A percentile compares a stretch with the other conserved stretches of the same genome.
Evolutionary conservation across 139 green algal genomes (phyloP).

Genomic region (Micromonas commoda): DNA sequence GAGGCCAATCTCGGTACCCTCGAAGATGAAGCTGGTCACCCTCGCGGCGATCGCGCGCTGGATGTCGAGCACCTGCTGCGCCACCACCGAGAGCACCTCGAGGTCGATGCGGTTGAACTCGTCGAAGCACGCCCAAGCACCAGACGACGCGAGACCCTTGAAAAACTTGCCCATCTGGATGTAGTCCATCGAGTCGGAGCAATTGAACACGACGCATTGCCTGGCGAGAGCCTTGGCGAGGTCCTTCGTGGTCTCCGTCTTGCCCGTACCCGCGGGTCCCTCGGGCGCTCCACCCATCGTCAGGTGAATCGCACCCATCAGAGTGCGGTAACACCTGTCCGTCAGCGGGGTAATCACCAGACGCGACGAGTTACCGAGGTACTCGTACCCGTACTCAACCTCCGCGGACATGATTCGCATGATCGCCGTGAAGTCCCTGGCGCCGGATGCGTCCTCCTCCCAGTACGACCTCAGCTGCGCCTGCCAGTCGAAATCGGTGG

Average conservation of each 20-base stretch:
- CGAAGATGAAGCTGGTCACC: constrained; percentile 56
- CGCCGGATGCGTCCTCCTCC: constrained; percentile 26
- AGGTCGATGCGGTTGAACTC: constrained; percentile 94
- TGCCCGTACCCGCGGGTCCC: constrained; percentile 36
- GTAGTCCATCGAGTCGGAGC: constrained; percentile 42
- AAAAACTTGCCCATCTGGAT: constrained; percentile 75
- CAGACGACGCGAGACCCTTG: constrained; percentile 83
- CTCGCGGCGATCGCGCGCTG: constrained; percentile 30
- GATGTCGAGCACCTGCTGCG: constrained; percentile 50
- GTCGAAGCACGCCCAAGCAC: constrained; percentile 90
- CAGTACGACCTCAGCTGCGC: constrained; percentile 41
- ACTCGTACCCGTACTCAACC: constrained; percentile 45
- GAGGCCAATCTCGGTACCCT: constrained; percentile 56
- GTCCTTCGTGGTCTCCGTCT: constrained; percentile 51
- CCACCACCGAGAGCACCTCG: constrained; percentile 73
- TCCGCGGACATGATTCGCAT: constrained; percentile 68
- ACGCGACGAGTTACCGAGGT: constrained; percentile 39
- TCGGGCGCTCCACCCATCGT: constrained; percentile 37
- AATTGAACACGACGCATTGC: constrained; percentile 62
- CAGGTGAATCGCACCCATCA: constrained; percentile 45
- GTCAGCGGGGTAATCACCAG: constrained; percentile 48
- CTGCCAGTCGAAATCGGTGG: constrained; percentile 37
- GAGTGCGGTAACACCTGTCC: constrained; percentile 46
- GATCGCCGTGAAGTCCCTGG: neutral
- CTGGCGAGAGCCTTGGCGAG: constrained; percentile 61